Percentiles rank a stretch among this genome's conserved stretches.
Conservation (phyloP, 495 filamentous ascomycete genomes). For the Xylaria curta region DNA sequence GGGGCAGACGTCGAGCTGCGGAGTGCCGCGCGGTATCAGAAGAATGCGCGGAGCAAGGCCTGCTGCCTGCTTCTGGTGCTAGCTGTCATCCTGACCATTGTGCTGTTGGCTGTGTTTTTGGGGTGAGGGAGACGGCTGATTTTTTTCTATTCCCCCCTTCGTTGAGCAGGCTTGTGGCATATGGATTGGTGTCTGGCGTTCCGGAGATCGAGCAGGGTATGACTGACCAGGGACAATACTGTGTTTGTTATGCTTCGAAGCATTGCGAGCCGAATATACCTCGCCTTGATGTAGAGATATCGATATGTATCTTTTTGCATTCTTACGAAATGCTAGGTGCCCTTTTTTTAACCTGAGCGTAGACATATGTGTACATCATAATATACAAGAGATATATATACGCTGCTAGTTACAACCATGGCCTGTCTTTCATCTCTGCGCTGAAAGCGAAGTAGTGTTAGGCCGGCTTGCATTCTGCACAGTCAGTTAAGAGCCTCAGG, state of each 20-base stretch:
- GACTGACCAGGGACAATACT: not conserved
- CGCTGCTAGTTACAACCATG: not conserved
- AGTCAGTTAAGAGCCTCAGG: not conserved
- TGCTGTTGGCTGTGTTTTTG: constrained; percentile 82
- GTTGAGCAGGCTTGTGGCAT: not conserved
- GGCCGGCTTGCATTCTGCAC: not conserved
- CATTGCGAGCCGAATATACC: not conserved
- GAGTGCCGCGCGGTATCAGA: constrained; percentile 87
- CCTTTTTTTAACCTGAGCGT: not conserved
- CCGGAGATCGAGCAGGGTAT: not conserved
- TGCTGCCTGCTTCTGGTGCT: constrained; percentile 93
- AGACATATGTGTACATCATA: not conserved
- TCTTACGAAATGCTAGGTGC: not conserved
- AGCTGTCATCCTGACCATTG: constrained; percentile 83
- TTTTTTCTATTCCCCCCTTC: no score
- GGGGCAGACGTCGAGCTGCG: constrained; percentile 86
- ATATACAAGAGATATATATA: constrained; percentile 7
- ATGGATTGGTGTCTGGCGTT: constrained; percentile 22
- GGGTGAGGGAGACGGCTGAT: constrained; percentile 49
- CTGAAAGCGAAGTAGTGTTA: not conserved
- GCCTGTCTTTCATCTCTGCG: no score
- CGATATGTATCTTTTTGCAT: not conserved
- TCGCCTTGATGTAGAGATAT: constrained; percentile 15
- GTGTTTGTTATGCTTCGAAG: constrained; percentile 11
- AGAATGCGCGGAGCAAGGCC: constrained; percentile 86